These are phyloP conservation scores for Proliferodiscus dingleyae DNA, from an alignment of 2,329 filamentous ascomycete species.

Conservation along the genomic window DNA sequence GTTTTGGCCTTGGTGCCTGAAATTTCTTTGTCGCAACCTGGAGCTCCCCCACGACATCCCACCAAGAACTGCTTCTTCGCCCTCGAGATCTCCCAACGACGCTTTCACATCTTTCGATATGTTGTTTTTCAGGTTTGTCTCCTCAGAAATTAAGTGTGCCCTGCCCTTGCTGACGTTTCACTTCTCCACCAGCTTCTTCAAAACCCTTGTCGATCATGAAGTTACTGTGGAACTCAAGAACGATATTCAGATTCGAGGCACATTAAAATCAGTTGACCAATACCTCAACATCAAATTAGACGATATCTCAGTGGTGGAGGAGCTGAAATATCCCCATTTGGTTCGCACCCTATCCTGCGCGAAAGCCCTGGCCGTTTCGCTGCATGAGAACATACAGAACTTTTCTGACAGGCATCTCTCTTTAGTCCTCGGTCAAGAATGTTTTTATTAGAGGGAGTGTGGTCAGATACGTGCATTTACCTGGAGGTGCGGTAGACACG, in stretches of 20 bases:
- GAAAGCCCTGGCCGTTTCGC: no score
- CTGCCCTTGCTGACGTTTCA: not conserved
- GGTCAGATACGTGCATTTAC: conserved; percentile 69
- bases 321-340: conserved; percentile 91
- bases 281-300: conserved; percentile 99
- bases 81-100: not conserved
- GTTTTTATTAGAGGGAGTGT: conserved; percentile 73
- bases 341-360: conserved; percentile 45
- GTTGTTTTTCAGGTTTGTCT: conserved; percentile 36
- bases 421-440: conserved; percentile 66
- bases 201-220: conserved; percentile 94
- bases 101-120: conserved; percentile 26
- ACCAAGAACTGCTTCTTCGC: not conserved
- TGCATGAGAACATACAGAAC: not conserved
- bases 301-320: conserved; percentile 86
- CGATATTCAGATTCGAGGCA: conserved; percentile 94
- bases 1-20: not conserved
- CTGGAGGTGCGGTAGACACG: conserved; percentile 62
- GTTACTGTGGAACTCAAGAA: conserved; percentile 99
- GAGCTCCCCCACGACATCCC: conserved; percentile 2
- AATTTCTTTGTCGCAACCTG: not conserved
- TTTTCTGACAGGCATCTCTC: conserved; percentile 1
- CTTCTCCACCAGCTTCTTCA: conserved; percentile 74
- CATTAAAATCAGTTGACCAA: conserved; percentile 94
- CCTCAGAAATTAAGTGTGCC: not conserved